Evolutionary conservation across 768 basidiomycete genomes (phyloP), one percentile per base, ranked within the genome.

Genomic region (Boletus rubroflammeus): DNA sequence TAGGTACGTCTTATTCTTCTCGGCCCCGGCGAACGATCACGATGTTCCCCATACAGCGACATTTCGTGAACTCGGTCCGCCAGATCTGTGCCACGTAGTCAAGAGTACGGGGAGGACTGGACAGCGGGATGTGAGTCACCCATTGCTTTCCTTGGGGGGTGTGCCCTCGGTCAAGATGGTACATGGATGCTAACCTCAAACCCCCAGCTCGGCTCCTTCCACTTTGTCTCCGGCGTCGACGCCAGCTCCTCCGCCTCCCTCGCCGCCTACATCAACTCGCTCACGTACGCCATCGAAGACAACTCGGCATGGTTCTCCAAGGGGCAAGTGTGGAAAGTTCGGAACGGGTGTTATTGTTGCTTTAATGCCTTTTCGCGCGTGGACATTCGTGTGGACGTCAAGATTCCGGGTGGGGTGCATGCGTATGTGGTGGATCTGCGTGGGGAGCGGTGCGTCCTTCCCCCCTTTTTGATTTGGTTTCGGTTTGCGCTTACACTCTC

Each of bases 341-440:
- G 86, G 56, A 89, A 88, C 63, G 97, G 97, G 3, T 93, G 88
- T 49, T 99, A 92, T 67, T 99, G 92, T 72, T 97, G 93, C 72
- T 99, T 97, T 76, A 97, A 99, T 69, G 97, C 97, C 10, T 99
- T 99, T 68, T 95, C 95, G 36, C 78, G 97, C 28, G 91, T 98
- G 48, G 97, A 99, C 66, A 85, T 98, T 29, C 84, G 96, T 35
- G 94, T 99, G 7, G 97, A 99, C 59, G 97, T 98, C 56, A 97
- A 96, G 72, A 98, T 99, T 47, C 97, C 97, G 0, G 97, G 97
- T 28, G 96, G 97, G 13, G 97, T 99, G 15, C 84, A 86, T 58
- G 90, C 95, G 5, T 98, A 97, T 70, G 88, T 91, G 29, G 84
- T 98, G 19, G 97, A 98, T 70, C 71, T 97, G 50, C 84, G 97